Evolutionary conservation across 1,284 basidiomycete species (phyloP), one percentile per base, ranked within the genome.

Genomic region (Puccinia sorghi): DNA sequence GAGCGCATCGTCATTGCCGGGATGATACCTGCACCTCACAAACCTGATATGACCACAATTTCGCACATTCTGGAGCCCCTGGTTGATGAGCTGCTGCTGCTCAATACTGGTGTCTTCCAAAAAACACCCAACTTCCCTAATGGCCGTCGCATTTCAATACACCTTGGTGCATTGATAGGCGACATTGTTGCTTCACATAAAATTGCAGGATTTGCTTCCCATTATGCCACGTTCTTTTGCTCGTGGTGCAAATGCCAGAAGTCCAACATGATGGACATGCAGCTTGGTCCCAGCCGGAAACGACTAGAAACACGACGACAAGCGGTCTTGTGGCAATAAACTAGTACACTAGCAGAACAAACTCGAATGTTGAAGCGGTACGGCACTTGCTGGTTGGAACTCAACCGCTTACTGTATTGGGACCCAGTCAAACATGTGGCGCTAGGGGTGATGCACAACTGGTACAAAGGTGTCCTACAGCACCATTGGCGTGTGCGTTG

Each of bases 111-210:
- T 0, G 25, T 41, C 12, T 22, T 27, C 4, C n/a, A 67, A 3
- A 4, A 15, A n/a, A 76, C 48, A n/a, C 48, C n/a, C 11, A 2
- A 25, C 13, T 52, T 25, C 43, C 63, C 59, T 9, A 25, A 66
- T 0, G 32, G 43, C 12, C 20, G 63, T 0, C 20, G 22, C 12
- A 7, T 76, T 2, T 57, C 27, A 20, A 37, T 67, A 7, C 57
- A 56, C 4, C 63, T 76, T 20, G 43, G 61, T 3, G 22, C 22
- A 12, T 22, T 75, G 27, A 32, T 75, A 43, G 73, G 73, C n/a
- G 73, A 76, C 37, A 25, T 54, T 20, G 61, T 56, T 5, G 61
- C 57, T 25, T 67, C 52, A 12, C 63, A 67, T n/a, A 76, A 76
- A n/a, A 46, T 32, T n/a, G 46, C 48, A 7, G 63, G 63, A 17